Evolutionary conservation across 2,329 filamentous ascomycete species (phyloP).

Genomic region (Cordyceps fumosorosea): DNA sequence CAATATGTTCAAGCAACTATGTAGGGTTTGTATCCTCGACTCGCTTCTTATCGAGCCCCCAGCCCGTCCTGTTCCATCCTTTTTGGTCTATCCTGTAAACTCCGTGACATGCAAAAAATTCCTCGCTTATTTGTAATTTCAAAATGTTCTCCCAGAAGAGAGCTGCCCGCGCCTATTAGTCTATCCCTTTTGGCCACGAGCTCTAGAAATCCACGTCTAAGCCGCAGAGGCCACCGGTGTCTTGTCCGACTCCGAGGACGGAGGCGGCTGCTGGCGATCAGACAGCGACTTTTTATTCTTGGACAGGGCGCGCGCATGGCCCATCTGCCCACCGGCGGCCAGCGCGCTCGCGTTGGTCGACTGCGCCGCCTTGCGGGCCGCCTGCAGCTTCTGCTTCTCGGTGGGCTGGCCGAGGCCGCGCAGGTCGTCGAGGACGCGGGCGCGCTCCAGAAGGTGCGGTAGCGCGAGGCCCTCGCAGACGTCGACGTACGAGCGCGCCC

Average conservation of each 20-base stretch:
- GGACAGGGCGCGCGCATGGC: conserved; percentile 29
- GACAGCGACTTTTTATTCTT: conserved; percentile 30
- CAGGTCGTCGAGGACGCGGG: conserved; percentile 57
- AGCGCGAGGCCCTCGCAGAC: conserved; percentile 60
- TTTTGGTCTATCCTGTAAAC: neutral
- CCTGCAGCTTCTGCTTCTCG: conserved; percentile 24
- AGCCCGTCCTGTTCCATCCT: neutral
- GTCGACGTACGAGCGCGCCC: conserved; percentile 64
- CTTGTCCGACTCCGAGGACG: conserved; percentile 12
- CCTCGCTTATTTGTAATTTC: neutral
- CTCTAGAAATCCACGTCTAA: conserved; percentile 5
- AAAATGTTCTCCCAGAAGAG: neutral
- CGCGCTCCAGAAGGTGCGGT: conserved; percentile 55
- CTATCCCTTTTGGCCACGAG: neutral
- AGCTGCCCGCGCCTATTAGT: neutral
- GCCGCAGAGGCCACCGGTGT: conserved; percentile 11
- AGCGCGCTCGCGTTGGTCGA: conserved; percentile 34
- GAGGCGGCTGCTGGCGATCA: conserved; percentile 12
- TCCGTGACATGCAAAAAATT: conserved; percentile 5
- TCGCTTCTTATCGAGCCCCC: neutral
- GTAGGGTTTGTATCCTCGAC: neutral
- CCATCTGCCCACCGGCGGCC: conserved; percentile 42
- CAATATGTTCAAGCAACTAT: neutral
- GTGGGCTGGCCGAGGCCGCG: conserved; percentile 51
- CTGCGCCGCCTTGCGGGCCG: conserved; percentile 23